These are phyloP conservation scores for Euphorbia schlechtendalii DNA, from an alignment of 441 rosid species.

Conservation along the genomic window DNA sequence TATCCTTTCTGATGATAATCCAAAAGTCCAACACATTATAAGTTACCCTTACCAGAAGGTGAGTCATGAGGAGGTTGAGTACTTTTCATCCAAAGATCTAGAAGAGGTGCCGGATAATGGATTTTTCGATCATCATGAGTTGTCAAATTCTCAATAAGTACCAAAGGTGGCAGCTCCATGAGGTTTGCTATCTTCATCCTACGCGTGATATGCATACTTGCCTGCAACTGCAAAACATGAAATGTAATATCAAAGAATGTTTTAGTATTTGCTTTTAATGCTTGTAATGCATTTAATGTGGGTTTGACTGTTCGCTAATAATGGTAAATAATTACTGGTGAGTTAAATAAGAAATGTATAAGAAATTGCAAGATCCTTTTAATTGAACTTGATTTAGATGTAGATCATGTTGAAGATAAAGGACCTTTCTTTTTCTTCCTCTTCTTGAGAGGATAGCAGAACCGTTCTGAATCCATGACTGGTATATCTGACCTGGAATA, in stretches of 20 bases:
- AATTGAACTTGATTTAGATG: neutral
- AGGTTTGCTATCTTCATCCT: slow-evolving; percentile 42
- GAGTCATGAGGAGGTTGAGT: slow-evolving; percentile 45
- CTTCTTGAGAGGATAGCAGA: slow-evolving; percentile 49
- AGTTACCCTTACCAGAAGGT: slow-evolving; percentile 55
- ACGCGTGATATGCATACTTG: slow-evolving; percentile 26
- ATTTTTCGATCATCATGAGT: slow-evolving; percentile 26
- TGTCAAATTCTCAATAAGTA: slow-evolving; percentile 34
- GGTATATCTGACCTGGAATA: slow-evolving; percentile 59
- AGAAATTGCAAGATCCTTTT: neutral
- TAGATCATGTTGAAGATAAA: neutral
- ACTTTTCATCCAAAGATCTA: slow-evolving; percentile 61
- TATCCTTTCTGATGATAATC: slow-evolving; percentile 17
- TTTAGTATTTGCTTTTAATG: neutral
- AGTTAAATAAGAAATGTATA: too few relatives aligned
- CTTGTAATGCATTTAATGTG: neutral
- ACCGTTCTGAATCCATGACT: slow-evolving; percentile 70
- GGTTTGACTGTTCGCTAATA: too few relatives aligned
- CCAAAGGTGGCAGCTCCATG: slow-evolving; percentile 63
- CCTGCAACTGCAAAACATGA: slow-evolving; percentile 39
- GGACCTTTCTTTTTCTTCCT: slow-evolving; percentile 60
- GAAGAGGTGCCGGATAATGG: slow-evolving; percentile 58
- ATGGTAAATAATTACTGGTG: too few relatives aligned
- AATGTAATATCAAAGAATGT: neutral
- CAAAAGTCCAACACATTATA: slow-evolving; percentile 12